phyloP scores from a whole-genome alignment of 2,329 filamentous ascomycete genomes.

The Rhytidhysteron rufulum region DNA sequence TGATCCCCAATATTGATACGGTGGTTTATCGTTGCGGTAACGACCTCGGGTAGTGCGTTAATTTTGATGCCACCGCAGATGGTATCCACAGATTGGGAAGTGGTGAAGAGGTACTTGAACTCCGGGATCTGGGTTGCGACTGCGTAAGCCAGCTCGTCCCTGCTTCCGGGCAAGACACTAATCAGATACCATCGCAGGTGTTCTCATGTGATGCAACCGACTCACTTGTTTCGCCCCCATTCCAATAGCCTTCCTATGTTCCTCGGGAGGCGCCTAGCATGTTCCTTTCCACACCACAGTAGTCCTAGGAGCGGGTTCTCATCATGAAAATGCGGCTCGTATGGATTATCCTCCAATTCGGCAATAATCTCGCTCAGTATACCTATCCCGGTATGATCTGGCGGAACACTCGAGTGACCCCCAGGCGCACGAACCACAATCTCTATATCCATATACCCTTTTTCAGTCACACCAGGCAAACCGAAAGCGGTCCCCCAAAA shows the following conservation, averaged over 20 bases:
- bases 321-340: slow-evolving; percentile 48
- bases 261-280: too few relatives aligned
- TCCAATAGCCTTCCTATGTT: too few relatives aligned
- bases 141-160: slow-evolving; percentile 48
- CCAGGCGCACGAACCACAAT: slow-evolving; percentile 56
- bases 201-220: too few relatives aligned
- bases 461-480: slow-evolving; percentile 57
- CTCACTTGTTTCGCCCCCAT: too few relatives aligned
- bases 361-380: slow-evolving; percentile 64
- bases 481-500: slow-evolving; percentile 50
- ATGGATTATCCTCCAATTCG: slow-evolving; percentile 59
- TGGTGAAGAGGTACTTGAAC: slow-evolving; percentile 54
- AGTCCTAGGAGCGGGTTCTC: slow-evolving; percentile 55
- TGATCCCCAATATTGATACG: slow-evolving; percentile 52
- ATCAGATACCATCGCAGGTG: too few relatives aligned
- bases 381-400: slow-evolving; percentile 66
- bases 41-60: slow-evolving; percentile 64
- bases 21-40: slow-evolving; percentile 56
- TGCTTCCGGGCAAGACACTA: too few relatives aligned
- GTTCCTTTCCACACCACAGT: slow-evolving; percentile 55
- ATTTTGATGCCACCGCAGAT: slow-evolving; percentile 62
- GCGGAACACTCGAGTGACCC: slow-evolving; percentile 59
- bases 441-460: slow-evolving; percentile 57
- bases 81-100: slow-evolving; percentile 58
- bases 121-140: slow-evolving; percentile 42